Conservation (phyloP, 768 basidiomycete species). For the Leucocoprinus leucothites region DNA sequence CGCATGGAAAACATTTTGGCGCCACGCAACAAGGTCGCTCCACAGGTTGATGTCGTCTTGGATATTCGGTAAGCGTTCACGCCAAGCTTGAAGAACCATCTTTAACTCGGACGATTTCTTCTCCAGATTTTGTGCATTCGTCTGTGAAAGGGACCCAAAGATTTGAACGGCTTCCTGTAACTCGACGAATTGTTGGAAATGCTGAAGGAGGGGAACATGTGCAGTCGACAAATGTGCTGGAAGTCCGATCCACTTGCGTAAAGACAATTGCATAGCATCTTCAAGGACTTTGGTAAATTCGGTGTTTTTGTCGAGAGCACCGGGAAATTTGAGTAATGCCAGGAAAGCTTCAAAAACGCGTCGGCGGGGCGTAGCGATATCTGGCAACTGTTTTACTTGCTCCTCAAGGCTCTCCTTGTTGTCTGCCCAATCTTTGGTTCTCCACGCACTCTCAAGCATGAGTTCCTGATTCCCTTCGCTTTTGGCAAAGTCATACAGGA, state of each 20-base stretch:
- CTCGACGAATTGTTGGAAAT: constrained; percentile 99
- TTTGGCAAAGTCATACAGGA: constrained; percentile 85
- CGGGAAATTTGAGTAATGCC: constrained; percentile 82
- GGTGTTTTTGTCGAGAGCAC: constrained; percentile 74
- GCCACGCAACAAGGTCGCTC: constrained; percentile 99
- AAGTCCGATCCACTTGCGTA: constrained; percentile 93
- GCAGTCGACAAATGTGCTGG: constrained; percentile 86
- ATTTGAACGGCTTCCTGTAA: constrained; percentile 94
- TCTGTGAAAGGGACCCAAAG: constrained; percentile 84
- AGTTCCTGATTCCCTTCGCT: constrained; percentile 90
- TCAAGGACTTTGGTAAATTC: constrained; percentile 90
- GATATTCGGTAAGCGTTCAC: constrained; percentile 91
- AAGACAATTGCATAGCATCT: constrained; percentile 93
- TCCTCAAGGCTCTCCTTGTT: constrained; percentile 76
- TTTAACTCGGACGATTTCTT: constrained; percentile 95
- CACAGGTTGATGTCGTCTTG: constrained; percentile 98
- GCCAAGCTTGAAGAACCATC: constrained; percentile 94
- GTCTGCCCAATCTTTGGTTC: constrained; percentile 88
- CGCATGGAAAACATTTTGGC: constrained; percentile 96
- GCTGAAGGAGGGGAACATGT: constrained; percentile 91
- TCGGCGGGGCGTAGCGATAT: constrained; percentile 90
- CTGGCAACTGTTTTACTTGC: constrained; percentile 75
- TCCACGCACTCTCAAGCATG: constrained; percentile 93
- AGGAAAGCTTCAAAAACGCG: constrained; percentile 97
- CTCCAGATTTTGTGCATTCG: constrained; percentile 86